phyloP scores from a whole-genome alignment of 1,284 basidiomycete species.

The Cryptococcus jaspeensis region DNA sequence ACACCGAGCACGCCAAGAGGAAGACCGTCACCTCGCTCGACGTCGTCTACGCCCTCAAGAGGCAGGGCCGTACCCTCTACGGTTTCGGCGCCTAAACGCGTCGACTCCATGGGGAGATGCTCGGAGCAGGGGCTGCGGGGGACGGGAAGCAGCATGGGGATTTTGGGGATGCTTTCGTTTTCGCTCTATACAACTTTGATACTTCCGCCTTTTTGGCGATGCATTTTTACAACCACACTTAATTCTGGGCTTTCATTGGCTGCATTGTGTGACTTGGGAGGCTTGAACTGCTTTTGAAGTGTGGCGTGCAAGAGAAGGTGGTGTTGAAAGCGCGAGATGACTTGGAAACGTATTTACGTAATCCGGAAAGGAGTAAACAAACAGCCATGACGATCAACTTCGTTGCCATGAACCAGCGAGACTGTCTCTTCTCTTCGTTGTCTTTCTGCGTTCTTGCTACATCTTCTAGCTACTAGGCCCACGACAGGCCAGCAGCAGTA shows the following conservation, averaged over 20 bases:
- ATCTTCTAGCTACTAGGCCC: no score
- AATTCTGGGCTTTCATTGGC: no score
- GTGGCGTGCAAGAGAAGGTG: not conserved
- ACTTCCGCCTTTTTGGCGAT: constrained; percentile 1
- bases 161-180: constrained; percentile 4
- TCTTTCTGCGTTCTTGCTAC: not conserved
- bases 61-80: constrained; percentile 81
- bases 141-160: not conserved
- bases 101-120: not conserved
- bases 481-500: no score
- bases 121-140: not conserved
- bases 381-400: no score
- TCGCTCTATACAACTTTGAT: not conserved
- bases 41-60: constrained; percentile 82
- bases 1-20: constrained; percentile 90
- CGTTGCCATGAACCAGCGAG: not conserved
- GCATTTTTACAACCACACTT: not conserved
- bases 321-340: not conserved
- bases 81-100: constrained; percentile 65
- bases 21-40: constrained; percentile 79
- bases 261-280: not conserved
- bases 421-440: not conserved
- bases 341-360: not conserved
- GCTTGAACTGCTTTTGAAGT: not conserved
- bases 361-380: not conserved